Evolutionary conservation across 352 stramenopile genomes (phyloP), one percentile per base, ranked within the genome.

Genomic region (Phytopythium ostracodes): DNA sequence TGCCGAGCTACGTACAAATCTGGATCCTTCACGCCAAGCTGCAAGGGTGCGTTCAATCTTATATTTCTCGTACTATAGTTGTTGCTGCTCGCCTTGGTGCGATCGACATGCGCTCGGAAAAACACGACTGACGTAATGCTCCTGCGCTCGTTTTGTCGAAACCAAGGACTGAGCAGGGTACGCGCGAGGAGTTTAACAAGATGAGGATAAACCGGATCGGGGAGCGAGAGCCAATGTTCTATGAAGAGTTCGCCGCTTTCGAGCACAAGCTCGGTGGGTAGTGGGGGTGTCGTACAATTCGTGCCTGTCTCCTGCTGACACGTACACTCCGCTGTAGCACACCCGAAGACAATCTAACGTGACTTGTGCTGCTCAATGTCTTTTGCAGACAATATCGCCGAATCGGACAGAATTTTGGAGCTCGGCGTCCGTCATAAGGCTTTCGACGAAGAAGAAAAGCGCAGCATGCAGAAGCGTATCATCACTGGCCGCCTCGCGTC

Each of bases 191-290:
- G 40, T 92, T 89, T 51, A 74, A 75, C 31, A 75, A 75, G 66
- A 88, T 89, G 76, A 81, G 76, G 56, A 79, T 62, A 20, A 69
- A 84, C 43, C 51, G 66, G 25, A 85, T 89, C 50, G 82, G 80
- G 6, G 69, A 83, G 57, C 68, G 64, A 25, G 65, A 84, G 52
- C 63, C 59, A 25, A 57, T 79, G 50, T 75, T 78, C 33, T 92
- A 92, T 63, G 76, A 88, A 49, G 72, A 85, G 56, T 84, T 87
- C 46, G 82, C 82, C 12, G 75, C 73, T 17, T 89, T 92, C 51
- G 82, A 92, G 59, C 81, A 70, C 35, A 31, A 60, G 11, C 58
- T 75, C 31, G 75, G 71, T 80, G 36, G 27, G 62, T 66, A n/a
- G 29, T 24, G 42, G 12, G 17, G 17, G 10, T 20, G 1, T 18